Evolutionary conservation across 1,284 basidiomycete species (phyloP).

Genomic region (Neolentinus lepideus): DNA sequence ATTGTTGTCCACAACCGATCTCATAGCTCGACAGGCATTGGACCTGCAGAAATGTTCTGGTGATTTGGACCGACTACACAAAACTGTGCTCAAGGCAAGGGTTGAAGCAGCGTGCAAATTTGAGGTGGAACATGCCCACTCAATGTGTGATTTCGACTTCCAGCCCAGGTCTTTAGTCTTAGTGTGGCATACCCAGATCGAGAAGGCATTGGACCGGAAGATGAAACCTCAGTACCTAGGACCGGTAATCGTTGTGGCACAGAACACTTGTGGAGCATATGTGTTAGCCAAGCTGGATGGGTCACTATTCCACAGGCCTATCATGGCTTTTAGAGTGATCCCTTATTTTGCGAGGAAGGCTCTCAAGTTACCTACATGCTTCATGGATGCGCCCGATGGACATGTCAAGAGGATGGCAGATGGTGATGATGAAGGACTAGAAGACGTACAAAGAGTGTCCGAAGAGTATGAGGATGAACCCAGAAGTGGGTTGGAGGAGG

Average conservation of each 20-base stretch:
- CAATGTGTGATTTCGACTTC: constrained; percentile 22
- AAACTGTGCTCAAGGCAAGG: neutral
- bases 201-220: constrained; percentile 25
- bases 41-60: neutral
- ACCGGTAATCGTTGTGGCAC: neutral
- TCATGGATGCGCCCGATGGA: neutral
- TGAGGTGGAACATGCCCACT: neutral
- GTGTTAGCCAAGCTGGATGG: neutral
- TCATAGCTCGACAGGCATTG: neutral
- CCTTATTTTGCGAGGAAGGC: neutral
- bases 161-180: constrained; percentile 26
- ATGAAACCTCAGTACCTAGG: constrained; percentile 19
- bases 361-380: neutral
- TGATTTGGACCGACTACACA: neutral
- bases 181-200: constrained; percentile 24
- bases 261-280: neutral
- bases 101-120: neutral
- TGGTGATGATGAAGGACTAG: neutral
- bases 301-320: neutral
- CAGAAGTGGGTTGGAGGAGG: neutral
- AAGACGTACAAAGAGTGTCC: no score
- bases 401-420: neutral
- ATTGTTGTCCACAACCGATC: neutral
- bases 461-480: neutral
- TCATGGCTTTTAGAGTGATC: neutral